These are phyloP conservation scores for Pythium periplocum DNA, from an alignment of 352 stramenopile genomes.

Conservation along the genomic window DNA sequence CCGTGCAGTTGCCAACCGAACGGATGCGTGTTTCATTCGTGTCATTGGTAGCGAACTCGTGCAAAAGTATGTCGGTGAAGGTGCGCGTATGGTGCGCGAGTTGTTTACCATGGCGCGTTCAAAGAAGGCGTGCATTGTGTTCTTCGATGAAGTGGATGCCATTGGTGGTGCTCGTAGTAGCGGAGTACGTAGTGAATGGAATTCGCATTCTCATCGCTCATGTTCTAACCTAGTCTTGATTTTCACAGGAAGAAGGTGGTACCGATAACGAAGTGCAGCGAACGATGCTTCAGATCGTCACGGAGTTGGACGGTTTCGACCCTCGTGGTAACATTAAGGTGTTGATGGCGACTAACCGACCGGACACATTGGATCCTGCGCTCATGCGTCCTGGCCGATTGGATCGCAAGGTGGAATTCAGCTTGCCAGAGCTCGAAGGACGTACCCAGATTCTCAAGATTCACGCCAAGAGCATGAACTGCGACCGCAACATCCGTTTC, in stretches of 20 bases:
- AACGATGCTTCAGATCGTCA: constrained; percentile 99
- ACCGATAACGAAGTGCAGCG: constrained; percentile 99
- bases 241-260: constrained; percentile 85
- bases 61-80: constrained; percentile 99
- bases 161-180: constrained; percentile 92
- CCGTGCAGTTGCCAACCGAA: constrained; percentile 97
- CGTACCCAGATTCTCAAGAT: constrained; percentile 99
- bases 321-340: constrained; percentile 99
- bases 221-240: neutral
- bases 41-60: constrained; percentile 99
- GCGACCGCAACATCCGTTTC: constrained; percentile 98
- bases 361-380: constrained; percentile 95
- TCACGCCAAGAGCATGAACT: constrained; percentile 99
- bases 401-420: constrained; percentile 99
- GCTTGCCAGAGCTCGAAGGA: constrained; percentile 96
- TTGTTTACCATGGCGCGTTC: constrained; percentile 99
- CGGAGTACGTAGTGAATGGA: constrained; percentile 23
- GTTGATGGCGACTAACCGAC: constrained; percentile 98
- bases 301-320: constrained; percentile 98
- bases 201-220: neutral
- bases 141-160: constrained; percentile 99
- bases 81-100: constrained; percentile 98
- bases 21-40: constrained; percentile 99
- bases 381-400: constrained; percentile 94
- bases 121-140: constrained; percentile 98